phyloP scores from a whole-genome alignment of 768 basidiomycete species.

The Hypholoma fasciculare region DNA sequence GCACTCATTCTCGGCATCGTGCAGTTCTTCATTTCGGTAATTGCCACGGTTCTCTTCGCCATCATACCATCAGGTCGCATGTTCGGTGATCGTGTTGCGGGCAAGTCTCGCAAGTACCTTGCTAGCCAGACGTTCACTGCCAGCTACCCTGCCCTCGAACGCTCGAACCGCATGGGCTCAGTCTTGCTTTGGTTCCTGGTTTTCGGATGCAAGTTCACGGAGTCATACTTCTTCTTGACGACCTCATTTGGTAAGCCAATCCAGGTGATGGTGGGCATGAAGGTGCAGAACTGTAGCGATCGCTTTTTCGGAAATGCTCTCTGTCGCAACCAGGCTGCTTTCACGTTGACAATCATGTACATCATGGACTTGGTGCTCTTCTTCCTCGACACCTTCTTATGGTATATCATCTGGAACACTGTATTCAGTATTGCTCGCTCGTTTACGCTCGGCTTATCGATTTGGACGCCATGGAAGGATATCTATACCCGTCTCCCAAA shows the following conservation, averaged over 20 bases:
- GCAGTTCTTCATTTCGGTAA: constrained; percentile 92
- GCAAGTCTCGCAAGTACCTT: constrained; percentile 95
- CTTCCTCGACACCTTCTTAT: constrained; percentile 99
- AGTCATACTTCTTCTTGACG: constrained; percentile 98
- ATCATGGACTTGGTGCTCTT: constrained; percentile 96
- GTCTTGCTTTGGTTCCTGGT: constrained; percentile 86
- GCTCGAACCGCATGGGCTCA: constrained; percentile 72
- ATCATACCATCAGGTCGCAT: constrained; percentile 95
- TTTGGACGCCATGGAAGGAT: constrained; percentile 99
- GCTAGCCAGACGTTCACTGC: constrained; percentile 99
- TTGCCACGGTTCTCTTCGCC: constrained; percentile 84
- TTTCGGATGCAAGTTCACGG: constrained; percentile 94
- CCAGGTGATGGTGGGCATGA: constrained; percentile 94
- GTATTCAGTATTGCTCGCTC: constrained; percentile 87
- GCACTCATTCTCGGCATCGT: constrained; percentile 94
- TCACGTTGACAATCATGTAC: constrained; percentile 97
- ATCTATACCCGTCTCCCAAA: constrained; percentile 96
- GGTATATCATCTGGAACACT: constrained; percentile 99
- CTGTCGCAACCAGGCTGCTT: constrained; percentile 92
- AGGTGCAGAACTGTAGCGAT: constrained; percentile 88
- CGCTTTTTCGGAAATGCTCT: constrained; percentile 81
- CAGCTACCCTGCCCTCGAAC: constrained; percentile 75
- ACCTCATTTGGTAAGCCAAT: constrained; percentile 94
- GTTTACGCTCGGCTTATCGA: constrained; percentile 89
- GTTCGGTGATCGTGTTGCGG: constrained; percentile 97